A percentile compares a stretch with the other conserved stretches of the same genome.
These are phyloP conservation scores for Ambrosia trifida DNA, from an alignment of 129 eudicot species.

Conservation along the genomic window DNA sequence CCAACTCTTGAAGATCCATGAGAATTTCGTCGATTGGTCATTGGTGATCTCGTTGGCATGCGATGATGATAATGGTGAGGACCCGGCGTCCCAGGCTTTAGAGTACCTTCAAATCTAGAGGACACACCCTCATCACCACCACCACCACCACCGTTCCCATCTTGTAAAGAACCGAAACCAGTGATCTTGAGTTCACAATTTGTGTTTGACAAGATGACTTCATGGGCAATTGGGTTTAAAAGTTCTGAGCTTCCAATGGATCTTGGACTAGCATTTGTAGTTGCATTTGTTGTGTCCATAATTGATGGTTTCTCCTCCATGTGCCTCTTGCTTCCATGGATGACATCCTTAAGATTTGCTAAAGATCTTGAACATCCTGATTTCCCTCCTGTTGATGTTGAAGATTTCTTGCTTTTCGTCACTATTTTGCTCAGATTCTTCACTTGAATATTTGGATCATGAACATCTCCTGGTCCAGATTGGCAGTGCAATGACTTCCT, in stretches of 20 bases:
- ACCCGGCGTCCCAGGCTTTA: slow-evolving; percentile 78
- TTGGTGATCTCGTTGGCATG: slow-evolving; percentile 38
- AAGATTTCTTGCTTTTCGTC: slow-evolving; percentile 43
- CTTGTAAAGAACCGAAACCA: slow-evolving; percentile 43
- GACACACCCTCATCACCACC: slow-evolving; percentile 34
- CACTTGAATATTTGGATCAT: slow-evolving; percentile 49
- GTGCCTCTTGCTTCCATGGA: slow-evolving; percentile 74
- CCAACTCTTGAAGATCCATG: slow-evolving; percentile 36
- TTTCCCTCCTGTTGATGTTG: slow-evolving; percentile 37
- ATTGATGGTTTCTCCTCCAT: slow-evolving; percentile 52
- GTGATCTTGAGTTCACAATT: slow-evolving; percentile 69
- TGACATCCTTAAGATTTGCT: slow-evolving; percentile 67
- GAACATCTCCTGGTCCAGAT: slow-evolving; percentile 61
- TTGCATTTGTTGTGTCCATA: slow-evolving; percentile 26
- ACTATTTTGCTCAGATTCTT: slow-evolving; percentile 47
- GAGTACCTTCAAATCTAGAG: slow-evolving; percentile 53
- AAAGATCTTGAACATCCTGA: slow-evolving; percentile 82
- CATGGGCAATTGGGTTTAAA: slow-evolving; percentile 71
- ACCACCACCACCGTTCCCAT: slow-evolving; percentile 31
- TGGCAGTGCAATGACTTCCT: slow-evolving; percentile 74
- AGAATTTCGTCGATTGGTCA: slow-evolving; percentile 27
- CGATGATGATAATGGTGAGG: slow-evolving; percentile 46
- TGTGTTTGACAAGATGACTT: slow-evolving; percentile 62
- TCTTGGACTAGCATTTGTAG: slow-evolving; percentile 64
- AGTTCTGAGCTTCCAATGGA: slow-evolving; percentile 82